phyloP scores from a whole-genome alignment of 176 grass and related monocot genomes.

The Luzula sylvatica region DNA sequence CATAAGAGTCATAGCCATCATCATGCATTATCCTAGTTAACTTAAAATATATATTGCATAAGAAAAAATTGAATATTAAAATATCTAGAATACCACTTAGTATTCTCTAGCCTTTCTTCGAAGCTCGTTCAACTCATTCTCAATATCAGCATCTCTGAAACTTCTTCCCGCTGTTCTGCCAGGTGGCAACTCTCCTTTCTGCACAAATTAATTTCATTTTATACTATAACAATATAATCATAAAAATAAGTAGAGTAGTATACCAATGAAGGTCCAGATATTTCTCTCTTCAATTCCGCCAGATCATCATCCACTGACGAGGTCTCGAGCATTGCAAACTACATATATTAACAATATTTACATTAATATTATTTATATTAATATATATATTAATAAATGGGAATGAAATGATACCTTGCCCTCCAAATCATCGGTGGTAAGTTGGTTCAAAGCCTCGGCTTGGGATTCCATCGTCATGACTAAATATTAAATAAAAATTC shows the following conservation, averaged over 20 bases:
- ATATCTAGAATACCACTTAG: slow-evolving; percentile 14
- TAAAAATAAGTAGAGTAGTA: background rate
- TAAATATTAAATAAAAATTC: slow-evolving; percentile 18
- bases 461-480: slow-evolving; percentile 98
- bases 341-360: slow-evolving; percentile 13
- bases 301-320: slow-evolving; percentile 85
- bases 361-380: slow-evolving; percentile 5
- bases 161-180: slow-evolving; percentile 43
- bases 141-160: slow-evolving; percentile 73
- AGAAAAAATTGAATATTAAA: background rate
- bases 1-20: slow-evolving; percentile 1
- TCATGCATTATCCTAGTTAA: slow-evolving; percentile 9
- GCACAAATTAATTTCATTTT: slow-evolving; percentile 9
- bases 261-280: slow-evolving; percentile 73
- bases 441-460: slow-evolving; percentile 86
- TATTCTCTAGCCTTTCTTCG: slow-evolving; percentile 73
- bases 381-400: background rate
- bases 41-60: slow-evolving; percentile 3
- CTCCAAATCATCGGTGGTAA: slow-evolving; percentile 86
- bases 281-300: slow-evolving; percentile 51
- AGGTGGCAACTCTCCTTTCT: slow-evolving; percentile 90
- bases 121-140: slow-evolving; percentile 78
- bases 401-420: slow-evolving; percentile 61
- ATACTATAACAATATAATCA: background rate
- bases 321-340: slow-evolving; percentile 88